phyloP scores from a whole-genome alignment of 2,329 filamentous ascomycete genomes.

The Fusarium sterilihyphosum region DNA sequence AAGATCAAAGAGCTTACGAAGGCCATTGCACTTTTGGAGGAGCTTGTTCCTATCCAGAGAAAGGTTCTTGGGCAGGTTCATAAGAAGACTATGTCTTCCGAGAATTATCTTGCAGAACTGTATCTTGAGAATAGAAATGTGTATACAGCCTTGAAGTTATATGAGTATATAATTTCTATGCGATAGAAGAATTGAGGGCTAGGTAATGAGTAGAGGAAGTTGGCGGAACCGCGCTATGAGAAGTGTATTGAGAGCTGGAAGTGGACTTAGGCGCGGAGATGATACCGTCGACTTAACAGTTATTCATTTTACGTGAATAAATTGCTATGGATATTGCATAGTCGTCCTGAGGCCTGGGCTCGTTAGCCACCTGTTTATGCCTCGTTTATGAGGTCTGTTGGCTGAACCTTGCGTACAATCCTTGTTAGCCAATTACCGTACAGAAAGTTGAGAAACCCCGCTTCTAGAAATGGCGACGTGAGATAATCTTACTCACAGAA shows the following conservation, averaged over 20 bases:
- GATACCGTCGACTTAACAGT: fast-evolving
- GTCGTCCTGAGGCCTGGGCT: fast-evolving
- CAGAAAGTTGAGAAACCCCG: background rate
- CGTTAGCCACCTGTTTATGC: fast-evolving
- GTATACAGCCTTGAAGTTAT: background rate
- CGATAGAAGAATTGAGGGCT: background rate
- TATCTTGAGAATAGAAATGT: background rate
- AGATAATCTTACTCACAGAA: background rate
- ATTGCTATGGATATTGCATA: fast-evolving
- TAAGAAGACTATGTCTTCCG: background rate
- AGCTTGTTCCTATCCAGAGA: background rate
- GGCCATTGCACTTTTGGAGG: background rate
- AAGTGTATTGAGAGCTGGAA: background rate
- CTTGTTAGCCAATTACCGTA: no score
- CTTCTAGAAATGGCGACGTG: fast-evolving
- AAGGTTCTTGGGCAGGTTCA: background rate
- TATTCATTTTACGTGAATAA: fast-evolving
- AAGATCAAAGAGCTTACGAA: background rate
- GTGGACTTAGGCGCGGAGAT: background rate
- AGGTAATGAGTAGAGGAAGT: background rate
- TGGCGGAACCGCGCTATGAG: background rate
- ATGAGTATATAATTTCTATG: background rate
- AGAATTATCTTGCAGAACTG: background rate
- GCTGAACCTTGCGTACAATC: background rate
- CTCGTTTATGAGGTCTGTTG: background rate